phyloP scores from a whole-genome alignment of 2,329 filamentous ascomycete genomes.

The Macrophomina phaseolina region DNA sequence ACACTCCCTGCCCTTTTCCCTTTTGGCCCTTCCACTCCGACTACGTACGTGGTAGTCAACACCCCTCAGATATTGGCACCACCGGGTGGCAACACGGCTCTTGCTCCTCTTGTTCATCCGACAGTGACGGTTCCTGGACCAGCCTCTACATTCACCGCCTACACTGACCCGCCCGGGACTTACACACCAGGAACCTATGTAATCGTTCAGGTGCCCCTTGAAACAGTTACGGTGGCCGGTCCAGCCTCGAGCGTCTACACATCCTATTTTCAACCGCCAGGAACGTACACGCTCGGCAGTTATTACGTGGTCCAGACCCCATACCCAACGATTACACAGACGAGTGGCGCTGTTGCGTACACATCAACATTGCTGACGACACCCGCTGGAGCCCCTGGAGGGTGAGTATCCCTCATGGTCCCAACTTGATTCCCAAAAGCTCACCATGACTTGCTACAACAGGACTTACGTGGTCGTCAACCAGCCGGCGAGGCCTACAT shows the following conservation, averaged over 20 bases:
- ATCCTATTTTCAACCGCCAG: background rate
- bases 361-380: background rate
- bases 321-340: background rate
- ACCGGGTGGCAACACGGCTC: too few relatives aligned
- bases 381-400: background rate
- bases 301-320: background rate
- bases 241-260: background rate
- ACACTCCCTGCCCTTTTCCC: background rate
- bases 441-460: too few relatives aligned
- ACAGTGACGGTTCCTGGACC: background rate
- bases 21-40: background rate
- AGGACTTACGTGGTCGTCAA: background rate
- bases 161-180: background rate
- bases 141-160: background rate
- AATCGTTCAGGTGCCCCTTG: background rate
- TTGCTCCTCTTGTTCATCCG: background rate
- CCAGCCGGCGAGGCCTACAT: background rate
- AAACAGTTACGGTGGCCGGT: background rate
- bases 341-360: background rate
- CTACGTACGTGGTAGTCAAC: background rate
- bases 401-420: too few relatives aligned
- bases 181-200: background rate
- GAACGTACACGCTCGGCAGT: background rate
- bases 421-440: too few relatives aligned
- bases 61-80: background rate